A percentile compares a stretch with the other conserved stretches of the same genome.
These are phyloP conservation scores for Macrophomina pseudophaseolina DNA, from an alignment of 2,329 filamentous ascomycete species.

Conservation along the genomic window DNA sequence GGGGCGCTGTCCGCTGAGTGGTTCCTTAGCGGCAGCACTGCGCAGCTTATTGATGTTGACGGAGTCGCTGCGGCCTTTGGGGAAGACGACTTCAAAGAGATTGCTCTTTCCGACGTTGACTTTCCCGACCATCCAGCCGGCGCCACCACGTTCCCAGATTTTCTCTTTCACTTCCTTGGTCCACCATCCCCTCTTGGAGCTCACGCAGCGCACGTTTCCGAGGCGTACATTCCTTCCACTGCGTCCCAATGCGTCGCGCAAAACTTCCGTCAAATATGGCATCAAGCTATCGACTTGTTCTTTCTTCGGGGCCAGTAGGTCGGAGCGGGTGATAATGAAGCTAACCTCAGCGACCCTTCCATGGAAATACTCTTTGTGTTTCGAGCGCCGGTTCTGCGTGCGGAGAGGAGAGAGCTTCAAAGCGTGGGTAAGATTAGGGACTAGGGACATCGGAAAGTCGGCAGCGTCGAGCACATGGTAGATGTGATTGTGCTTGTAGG, in stretches of 20 bases:
- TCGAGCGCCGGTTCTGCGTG: constrained; percentile 79
- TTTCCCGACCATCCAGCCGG: constrained; percentile 96
- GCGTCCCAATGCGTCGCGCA: constrained; percentile 76
- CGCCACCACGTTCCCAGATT: constrained; percentile 82
- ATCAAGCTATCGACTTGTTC: constrained; percentile 83
- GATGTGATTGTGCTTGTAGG: constrained; percentile 88
- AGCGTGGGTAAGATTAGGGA: constrained; percentile 74
- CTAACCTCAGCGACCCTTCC: constrained; percentile 78
- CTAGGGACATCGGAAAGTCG: constrained; percentile 92
- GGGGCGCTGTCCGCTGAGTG: neutral
- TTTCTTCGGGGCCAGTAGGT: constrained; percentile 83
- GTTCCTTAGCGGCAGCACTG: constrained; percentile 38
- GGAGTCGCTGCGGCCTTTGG: constrained; percentile 62
- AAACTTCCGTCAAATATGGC: constrained; percentile 78
- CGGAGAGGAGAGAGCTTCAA: constrained; percentile 76
- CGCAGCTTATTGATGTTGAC: constrained; percentile 42
- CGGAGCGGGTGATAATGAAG: constrained; percentile 88
- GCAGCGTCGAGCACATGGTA: constrained; percentile 96
- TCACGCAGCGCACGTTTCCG: constrained; percentile 86
- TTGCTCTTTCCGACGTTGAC: constrained; percentile 97
- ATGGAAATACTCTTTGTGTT: constrained; percentile 66
- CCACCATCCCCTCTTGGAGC: constrained; percentile 88
- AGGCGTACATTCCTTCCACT: constrained; percentile 73
- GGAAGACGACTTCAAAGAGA: constrained; percentile 85
- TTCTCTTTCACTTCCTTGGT: constrained; percentile 84